Evolutionary conservation across 106 monocot species (phyloP).

Genomic region (Xerophyta viscosa): DNA sequence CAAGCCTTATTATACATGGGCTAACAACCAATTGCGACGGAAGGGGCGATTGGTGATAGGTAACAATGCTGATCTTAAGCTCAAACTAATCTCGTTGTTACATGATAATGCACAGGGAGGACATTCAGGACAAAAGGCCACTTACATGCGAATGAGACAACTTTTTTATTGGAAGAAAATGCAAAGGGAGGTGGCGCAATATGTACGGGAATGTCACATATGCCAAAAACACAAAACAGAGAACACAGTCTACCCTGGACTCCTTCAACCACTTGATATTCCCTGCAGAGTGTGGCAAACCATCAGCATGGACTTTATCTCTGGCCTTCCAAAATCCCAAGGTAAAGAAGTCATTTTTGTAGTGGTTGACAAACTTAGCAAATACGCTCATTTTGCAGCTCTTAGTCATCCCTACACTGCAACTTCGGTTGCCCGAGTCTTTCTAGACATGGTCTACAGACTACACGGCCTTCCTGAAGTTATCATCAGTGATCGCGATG

Average conservation of each 20-base stretch:
- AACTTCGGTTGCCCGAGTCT: background rate
- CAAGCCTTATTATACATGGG: too few species aligned
- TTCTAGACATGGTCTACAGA: background rate
- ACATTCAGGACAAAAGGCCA: too few species aligned
- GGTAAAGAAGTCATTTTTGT: background rate
- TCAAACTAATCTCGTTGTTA: too few species aligned
- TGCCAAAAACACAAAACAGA: background rate
- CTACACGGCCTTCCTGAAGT: background rate
- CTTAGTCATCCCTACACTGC: background rate
- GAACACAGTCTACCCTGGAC: background rate
- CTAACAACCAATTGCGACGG: too few species aligned
- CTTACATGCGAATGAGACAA: too few species aligned
- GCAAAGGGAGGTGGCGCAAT: background rate
- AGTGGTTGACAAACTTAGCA: background rate
- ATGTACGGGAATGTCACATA: background rate
- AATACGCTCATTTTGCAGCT: background rate
- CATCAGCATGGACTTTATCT: constrained; percentile 6
- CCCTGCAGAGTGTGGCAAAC: background rate
- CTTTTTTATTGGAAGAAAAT: too few species aligned
- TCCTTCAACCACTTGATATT: constrained; percentile 6
- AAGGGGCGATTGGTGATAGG: too few species aligned
- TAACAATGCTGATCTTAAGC: too few species aligned
- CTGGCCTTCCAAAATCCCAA: background rate
- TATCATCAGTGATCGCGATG: background rate
- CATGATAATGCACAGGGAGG: too few species aligned